Base-by-base conservation (phyloP, 768 basidiomycete species). In the Pleurotus salmoneostramineus region DNA sequence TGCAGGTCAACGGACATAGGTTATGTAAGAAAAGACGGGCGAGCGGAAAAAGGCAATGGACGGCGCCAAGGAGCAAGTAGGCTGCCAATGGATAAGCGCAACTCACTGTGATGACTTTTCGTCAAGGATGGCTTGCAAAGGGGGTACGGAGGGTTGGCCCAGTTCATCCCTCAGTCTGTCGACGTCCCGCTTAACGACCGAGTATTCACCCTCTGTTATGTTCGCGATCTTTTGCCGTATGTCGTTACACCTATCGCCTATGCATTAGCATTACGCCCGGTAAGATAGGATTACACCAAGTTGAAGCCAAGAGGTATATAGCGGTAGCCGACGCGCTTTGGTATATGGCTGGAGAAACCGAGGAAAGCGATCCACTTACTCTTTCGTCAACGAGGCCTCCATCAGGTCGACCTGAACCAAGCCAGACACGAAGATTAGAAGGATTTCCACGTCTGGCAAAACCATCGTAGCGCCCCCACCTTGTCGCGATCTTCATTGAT, bases 401-500 rank as follows among this genome's bases (percentile, higher is more conserved):
- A 84, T 79, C 55, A 92, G 70, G 64, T 91, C 91, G 33, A 83
- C 85, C 85, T 79, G 56, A 56, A 34, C 32, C n/a, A 49, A 35
- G 21, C 3, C 21, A 64, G 56, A 57, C 50, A 31, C 50, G 47
- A 42, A 58, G 45, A 45, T 12, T 27, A 50, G 33, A 42, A 21
- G 35, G 43, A 10, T 17, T 33, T 48, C 54, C 42, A 58, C n/a
- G 32, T 55, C 40, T 17, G 52, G 35, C 21, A 34, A 49, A 15
- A 31, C 3, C 21, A 8, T 7, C 33, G 32, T 27, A 27, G 21
- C 21, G 21, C 21, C 58, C 66, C 59, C 62, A 72, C 79, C 78
- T 88, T 89, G 74, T 92, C 90, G 11, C 89, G 81, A 69, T 93
- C 90, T 66, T 89, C 88, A 65, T 92, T 92, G 15, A 92, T 79